Base-by-base conservation (phyloP, 768 basidiomycete genomes). In the Boletus vinaceobasis region DNA sequence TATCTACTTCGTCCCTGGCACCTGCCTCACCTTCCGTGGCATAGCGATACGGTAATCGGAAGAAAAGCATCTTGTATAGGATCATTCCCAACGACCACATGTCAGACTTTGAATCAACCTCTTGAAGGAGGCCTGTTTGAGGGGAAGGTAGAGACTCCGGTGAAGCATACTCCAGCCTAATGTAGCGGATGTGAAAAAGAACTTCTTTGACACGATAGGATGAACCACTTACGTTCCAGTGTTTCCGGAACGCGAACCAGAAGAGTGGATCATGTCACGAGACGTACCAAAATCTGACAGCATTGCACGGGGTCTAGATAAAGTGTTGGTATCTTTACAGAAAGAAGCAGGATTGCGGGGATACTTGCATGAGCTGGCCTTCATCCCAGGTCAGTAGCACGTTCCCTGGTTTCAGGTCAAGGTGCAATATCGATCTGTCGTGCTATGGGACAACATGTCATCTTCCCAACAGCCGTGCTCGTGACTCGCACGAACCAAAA, bases 31-130 rank as follows among this genome's bases (percentile, higher is more conserved):
- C 82, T 38, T 79, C 79, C 1, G 84, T 75, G 1, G 88, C 85
- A 59, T 91, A 85, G 17, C 77, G 79, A 65, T 93, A 98, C 0
- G 96, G 95, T 19, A 96, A 72, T 33, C 83, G 82, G 73, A 98
- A 93, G 74, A 97, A 98, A 1, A 96, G 73, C 57, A 98, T 79
- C 63, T 93, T 95, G 75, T 98, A 86, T 17, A 98, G 77, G 52
- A 98, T 91, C 88, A 98, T 93, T 58, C 95, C 95, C 15, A 98
- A 78, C 6, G 91, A 92, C 95, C 96, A 98, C 86, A 97, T 93
- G 66, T 98, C 95, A 5, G 90, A 82, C 65, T 94, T 94, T 0
- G 92, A 91, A 63, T 91, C 88, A 3, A 92, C 78, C 43, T 88
- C 85, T 8, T 75, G 77, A 8, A 90, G 81, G 21, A 78, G 70